Evolutionary conservation across 1,139 yeast species (phyloP).

Genomic region (Saccharomyces hybrid): DNA sequence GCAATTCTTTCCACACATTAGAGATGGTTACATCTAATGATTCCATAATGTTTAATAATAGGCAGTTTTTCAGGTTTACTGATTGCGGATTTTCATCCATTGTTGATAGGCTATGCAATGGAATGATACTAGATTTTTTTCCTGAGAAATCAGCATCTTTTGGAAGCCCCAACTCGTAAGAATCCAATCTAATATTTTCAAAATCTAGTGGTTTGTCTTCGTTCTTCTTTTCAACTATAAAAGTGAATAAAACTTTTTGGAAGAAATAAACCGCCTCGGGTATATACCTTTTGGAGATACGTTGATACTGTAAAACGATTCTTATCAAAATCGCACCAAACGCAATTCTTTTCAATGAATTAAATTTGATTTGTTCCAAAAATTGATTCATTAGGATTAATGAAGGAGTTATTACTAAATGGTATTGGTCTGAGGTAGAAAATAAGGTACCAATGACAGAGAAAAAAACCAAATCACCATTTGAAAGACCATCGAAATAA

Average conservation of each 20-base stretch:
- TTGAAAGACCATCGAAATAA: constrained; percentile 19
- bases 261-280: constrained; percentile 71
- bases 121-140: constrained; percentile 12
- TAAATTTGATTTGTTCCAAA: constrained; percentile 44
- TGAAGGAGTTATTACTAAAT: constrained; percentile 82
- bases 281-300: constrained; percentile 66
- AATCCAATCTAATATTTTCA: constrained; percentile 20
- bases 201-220: not conserved
- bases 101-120: constrained; percentile 19
- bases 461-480: constrained; percentile 55
- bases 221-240: constrained; percentile 34
- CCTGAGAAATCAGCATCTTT: constrained; percentile 8
- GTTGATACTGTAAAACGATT: constrained; percentile 61
- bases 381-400: constrained; percentile 65
- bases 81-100: constrained; percentile 12
- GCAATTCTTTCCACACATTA: constrained; percentile 54
- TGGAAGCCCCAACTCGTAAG: constrained; percentile 21
- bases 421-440: constrained; percentile 94
- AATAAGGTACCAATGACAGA: constrained; percentile 67
- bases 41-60: constrained; percentile 29
- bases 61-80: constrained; percentile 29
- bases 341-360: constrained; percentile 35
- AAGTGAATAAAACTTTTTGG: constrained; percentile 43
- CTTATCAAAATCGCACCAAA: constrained; percentile 60
- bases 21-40: constrained; percentile 22